phyloP scores from a whole-genome alignment of 768 basidiomycete genomes.

The Xerocomellus chrysenteron region DNA sequence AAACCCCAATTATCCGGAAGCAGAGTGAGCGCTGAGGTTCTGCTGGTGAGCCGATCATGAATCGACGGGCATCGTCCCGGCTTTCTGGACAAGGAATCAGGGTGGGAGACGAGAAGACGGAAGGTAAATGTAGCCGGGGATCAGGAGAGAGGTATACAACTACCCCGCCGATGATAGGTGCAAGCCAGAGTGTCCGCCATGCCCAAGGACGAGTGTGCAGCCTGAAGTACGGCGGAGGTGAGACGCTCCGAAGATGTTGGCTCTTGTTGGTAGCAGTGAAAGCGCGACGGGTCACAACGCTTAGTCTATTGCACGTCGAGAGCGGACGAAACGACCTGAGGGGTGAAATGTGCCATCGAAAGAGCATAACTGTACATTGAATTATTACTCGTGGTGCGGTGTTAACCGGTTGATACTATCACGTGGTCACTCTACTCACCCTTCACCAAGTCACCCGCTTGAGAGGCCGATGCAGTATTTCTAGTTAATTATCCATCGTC shows the following conservation, averaged over 20 bases:
- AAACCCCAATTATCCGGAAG: slow-evolving; percentile 42
- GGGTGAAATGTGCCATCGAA: slow-evolving; percentile 22
- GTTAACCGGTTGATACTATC: too few species aligned
- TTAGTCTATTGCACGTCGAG: background rate
- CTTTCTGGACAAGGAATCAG: slow-evolving; percentile 43
- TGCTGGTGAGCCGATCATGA: slow-evolving; percentile 63
- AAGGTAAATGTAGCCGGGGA: slow-evolving; percentile 42
- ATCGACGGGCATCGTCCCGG: slow-evolving; percentile 16
- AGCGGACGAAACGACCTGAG: slow-evolving; percentile 25
- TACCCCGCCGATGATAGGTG: slow-evolving; percentile 58
- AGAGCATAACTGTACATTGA: slow-evolving; percentile 29
- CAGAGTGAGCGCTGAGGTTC: slow-evolving; percentile 54
- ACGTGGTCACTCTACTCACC: too few species aligned
- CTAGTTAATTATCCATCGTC: too few species aligned
- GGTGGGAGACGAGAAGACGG: slow-evolving; percentile 50
- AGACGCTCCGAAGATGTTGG: slow-evolving; percentile 10
- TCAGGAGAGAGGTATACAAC: slow-evolving; percentile 47
- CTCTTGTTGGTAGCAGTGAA: slow-evolving; percentile 12
- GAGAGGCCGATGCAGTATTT: too few species aligned
- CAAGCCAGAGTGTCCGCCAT: slow-evolving; percentile 44
- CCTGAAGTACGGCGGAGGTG: slow-evolving; percentile 10
- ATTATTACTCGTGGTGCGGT: too few species aligned
- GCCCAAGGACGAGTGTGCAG: slow-evolving; percentile 30
- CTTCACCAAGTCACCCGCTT: too few species aligned
- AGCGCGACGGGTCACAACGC: slow-evolving; percentile 22